phyloP scores from a whole-genome alignment of 176 grass and related monocot species.

The Ensete glaucum region DNA sequence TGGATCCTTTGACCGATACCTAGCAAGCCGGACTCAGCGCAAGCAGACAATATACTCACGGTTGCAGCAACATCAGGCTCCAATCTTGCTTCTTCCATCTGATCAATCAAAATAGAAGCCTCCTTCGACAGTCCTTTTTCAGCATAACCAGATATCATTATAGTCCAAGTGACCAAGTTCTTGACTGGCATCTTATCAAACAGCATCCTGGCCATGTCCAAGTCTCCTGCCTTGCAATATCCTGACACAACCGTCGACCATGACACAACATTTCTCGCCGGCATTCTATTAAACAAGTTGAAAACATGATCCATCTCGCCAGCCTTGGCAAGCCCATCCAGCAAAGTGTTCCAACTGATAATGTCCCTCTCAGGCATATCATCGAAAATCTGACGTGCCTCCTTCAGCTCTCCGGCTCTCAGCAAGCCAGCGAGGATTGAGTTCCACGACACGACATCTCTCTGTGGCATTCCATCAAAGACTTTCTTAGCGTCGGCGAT shows the following conservation, averaged over 20 bases:
- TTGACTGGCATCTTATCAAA: slow-evolving; percentile 67
- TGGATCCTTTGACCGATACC: slow-evolving; percentile 65
- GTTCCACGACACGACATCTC: slow-evolving; percentile 60
- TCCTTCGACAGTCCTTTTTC: slow-evolving; percentile 43
- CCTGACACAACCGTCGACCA: slow-evolving; percentile 61
- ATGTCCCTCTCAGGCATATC: slow-evolving; percentile 65
- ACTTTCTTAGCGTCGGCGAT: slow-evolving; percentile 24
- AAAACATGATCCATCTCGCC: slow-evolving; percentile 45
- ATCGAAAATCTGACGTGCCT: slow-evolving; percentile 42
- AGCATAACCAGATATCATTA: slow-evolving; percentile 57
- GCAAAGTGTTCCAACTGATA: slow-evolving; percentile 62
- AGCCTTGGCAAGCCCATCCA: slow-evolving; percentile 47
- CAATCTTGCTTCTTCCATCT: slow-evolving; percentile 42
- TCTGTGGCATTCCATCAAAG: slow-evolving; percentile 37
- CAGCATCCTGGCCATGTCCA: slow-evolving; percentile 50
- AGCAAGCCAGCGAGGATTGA: slow-evolving; percentile 34
- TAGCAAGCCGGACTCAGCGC: slow-evolving; percentile 55
- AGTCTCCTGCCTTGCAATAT: slow-evolving; percentile 64
- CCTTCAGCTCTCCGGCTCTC: slow-evolving; percentile 29
- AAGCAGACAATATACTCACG: slow-evolving; percentile 69
- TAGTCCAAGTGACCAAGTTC: slow-evolving; percentile 69
- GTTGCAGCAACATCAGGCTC: slow-evolving; percentile 40
- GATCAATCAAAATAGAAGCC: slow-evolving; percentile 41
- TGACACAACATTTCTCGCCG: slow-evolving; percentile 57
- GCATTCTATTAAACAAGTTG: slow-evolving; percentile 49